Base-by-base conservation (phyloP, 192 early-diverging fungal species). In the Backusella tuberculispora region DNA sequence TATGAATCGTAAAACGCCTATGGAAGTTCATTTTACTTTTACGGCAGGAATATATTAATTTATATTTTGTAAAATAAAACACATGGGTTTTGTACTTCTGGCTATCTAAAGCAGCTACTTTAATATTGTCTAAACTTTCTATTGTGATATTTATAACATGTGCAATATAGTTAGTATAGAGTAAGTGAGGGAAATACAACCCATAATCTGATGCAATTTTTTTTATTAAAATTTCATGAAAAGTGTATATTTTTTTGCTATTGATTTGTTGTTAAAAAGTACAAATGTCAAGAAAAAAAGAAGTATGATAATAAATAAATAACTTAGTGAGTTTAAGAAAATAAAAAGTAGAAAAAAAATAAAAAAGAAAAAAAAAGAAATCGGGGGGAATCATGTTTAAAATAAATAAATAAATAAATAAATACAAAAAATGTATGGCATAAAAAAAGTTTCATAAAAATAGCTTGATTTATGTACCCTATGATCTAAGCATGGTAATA, bases 371-470 rank as follows among this genome's bases (percentile, higher is more conserved):
- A 53, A 53, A n/a, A 17, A 50, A 50, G 19, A n/a, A 50, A 19
- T 19, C 17, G 19, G 12, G 9, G 44, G 45, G 45, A 46, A 46
- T 46, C 53, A 56, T 56, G 53, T 56, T 56, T 14, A 24, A 56
- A 56, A n/a, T n/a, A n/a, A n/a, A n/a, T n/a, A n/a, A 26, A 56
- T 21, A 4, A 34, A 34, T 34, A 24, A 56, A 56, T 43, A 43
- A 43, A 56, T 56, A 56, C 53, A 56, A 56, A 56, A 56, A 56
- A 24, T 56, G 53, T 56, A 56, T 56, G 9, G 53, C 53, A 56
- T 56, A 56, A 56, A 26, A 56, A 56, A 56, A 56, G 21, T 26
- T 56, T 56, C 53, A 60, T 60, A 60, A 26, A 26, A 24, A 13
- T 60, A 24, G 24, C 21, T 60, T 60, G 26, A 24, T 60, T 26